Evolutionary conservation across 2,329 filamentous ascomycete genomes (phyloP), one percentile per base, ranked within the genome.

Genomic region (Hypomyces rosellus): DNA sequence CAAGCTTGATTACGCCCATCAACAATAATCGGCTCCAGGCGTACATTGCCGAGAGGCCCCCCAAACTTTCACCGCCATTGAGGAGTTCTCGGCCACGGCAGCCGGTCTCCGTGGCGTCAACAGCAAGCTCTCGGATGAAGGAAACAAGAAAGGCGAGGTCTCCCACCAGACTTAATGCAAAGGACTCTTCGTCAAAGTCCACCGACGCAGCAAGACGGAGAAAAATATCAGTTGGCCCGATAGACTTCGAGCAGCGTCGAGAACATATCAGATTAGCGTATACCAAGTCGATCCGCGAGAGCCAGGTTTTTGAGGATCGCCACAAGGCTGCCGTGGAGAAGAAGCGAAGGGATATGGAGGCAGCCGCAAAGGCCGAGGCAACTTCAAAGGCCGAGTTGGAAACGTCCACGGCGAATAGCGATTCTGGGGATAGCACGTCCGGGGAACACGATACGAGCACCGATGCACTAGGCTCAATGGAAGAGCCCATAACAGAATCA

Each of bases 181-280:
- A 53, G 45, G 61, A 45, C 60, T 60, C 20, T 52, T 62, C 22
- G 54, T 57, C 61, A 49, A 70, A 62, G 59, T 59, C 68, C 13
- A 67, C 67, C 36, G 74, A 75, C 47, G 58, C 68, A 5, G 54
- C 65, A 5, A 65, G 71, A 33, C 71, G 76, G 51, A 73, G 76
- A 40, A 82, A 81, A 61, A 73, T 81, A 46, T 78, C 79, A 1
- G 71, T 91, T 52, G 85, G 85, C 1, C 85, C 86, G 53, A 88
- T 95, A 47, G 88, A 96, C 67, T 93, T 95, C 64, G 89, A 86
- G 53, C 87, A 88, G 57, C 80, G 89, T 46, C 79, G 90, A 59
- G 85, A 89, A 62, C 83, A 84, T 54, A 95, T 95, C 60, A 86
- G 91, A 59, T 81, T 89, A 50, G 89, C 89, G 13, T 92, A 95